phyloP scores from a whole-genome alignment of 1,284 basidiomycete genomes.

The Cryptococcus deneoformans region DNA sequence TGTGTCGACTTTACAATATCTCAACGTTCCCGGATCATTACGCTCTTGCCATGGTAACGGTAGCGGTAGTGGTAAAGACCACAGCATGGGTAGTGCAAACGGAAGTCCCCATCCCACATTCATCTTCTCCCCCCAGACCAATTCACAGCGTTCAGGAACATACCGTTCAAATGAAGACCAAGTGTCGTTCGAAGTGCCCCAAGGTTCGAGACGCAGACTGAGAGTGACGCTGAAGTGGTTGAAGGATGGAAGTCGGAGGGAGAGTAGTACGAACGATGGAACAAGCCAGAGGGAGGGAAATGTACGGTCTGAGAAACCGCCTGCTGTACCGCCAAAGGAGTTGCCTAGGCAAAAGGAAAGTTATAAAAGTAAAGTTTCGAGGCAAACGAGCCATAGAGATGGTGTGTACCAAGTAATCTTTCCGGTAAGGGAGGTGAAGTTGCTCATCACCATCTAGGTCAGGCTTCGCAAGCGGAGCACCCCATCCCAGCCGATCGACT shows the following conservation, averaged over 20 bases:
- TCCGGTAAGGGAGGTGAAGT: not conserved
- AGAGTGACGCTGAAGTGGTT: constrained; percentile 23
- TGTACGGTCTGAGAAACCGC: constrained; percentile 5
- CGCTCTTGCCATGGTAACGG: not conserved
- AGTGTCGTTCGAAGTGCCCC: constrained; percentile 35
- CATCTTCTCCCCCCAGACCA: not conserved
- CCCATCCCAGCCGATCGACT: not conserved
- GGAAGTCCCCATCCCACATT: not conserved
- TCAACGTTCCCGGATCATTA: not conserved
- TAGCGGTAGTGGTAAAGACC: not conserved
- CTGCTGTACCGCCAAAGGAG: constrained; percentile 22
- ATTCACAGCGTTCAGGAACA: not conserved
- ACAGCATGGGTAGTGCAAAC: no score
- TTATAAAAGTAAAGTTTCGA: not conserved
- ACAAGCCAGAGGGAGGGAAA: not conserved
- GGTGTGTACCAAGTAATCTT: not conserved
- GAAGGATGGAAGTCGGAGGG: not conserved
- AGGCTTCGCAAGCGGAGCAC: not conserved
- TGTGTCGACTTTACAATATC: not conserved
- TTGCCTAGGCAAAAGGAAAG: not conserved
- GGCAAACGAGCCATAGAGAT: not conserved
- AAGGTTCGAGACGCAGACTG: constrained; percentile 23
- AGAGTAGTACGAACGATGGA: not conserved
- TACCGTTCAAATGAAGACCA: constrained; percentile 19
- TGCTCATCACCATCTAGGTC: not conserved